Percentiles rank a stretch among this genome's conserved stretches.
These are phyloP conservation scores for Zygoascus flipseniorum DNA, from an alignment of 805 yeast species.

Conservation along the genomic window DNA sequence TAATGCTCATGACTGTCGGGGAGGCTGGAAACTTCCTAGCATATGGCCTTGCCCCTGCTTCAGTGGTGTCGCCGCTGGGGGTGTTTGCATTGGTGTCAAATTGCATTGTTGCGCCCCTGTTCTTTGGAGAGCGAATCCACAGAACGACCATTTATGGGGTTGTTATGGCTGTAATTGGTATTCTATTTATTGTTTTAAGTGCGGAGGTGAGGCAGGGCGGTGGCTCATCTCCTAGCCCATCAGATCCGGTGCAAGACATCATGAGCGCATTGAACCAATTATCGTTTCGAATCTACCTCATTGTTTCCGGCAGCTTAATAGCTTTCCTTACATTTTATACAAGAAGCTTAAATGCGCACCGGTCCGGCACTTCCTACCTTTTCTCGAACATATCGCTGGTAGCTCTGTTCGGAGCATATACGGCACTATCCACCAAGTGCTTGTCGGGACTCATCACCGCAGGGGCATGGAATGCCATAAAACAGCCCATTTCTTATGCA, in stretches of 20 bases:
- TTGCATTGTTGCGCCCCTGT: slow-evolving; percentile 39
- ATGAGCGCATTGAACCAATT: slow-evolving; percentile 23
- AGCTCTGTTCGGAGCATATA: slow-evolving; percentile 40
- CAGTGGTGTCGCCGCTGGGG: slow-evolving; percentile 42
- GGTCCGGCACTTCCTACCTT: slow-evolving; percentile 11
- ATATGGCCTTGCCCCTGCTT: slow-evolving; percentile 41
- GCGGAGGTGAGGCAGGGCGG: neutral
- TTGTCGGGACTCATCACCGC: slow-evolving; percentile 28
- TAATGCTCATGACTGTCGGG: slow-evolving; percentile 35
- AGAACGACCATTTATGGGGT: slow-evolving; percentile 34
- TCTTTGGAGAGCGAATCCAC: slow-evolving; percentile 34
- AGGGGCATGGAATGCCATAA: slow-evolving; percentile 17
- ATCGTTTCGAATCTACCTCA: slow-evolving; percentile 23
- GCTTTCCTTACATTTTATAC: neutral
- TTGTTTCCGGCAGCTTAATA: slow-evolving; percentile 16
- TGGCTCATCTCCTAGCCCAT: slow-evolving; percentile 13
- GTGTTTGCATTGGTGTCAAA: slow-evolving; percentile 42
- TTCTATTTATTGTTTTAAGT: slow-evolving; percentile 32
- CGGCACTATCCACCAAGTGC: slow-evolving; percentile 39
- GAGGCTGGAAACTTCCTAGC: slow-evolving; percentile 42
- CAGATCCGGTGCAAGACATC: slow-evolving; percentile 22
- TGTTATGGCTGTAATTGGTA: slow-evolving; percentile 34
- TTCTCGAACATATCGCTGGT: slow-evolving; percentile 31
- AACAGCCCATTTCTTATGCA: slow-evolving; percentile 26
- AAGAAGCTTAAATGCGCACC: neutral